Evolutionary conservation across 2,329 filamentous ascomycete species (phyloP).

Genomic region (Periconia sp.): DNA sequence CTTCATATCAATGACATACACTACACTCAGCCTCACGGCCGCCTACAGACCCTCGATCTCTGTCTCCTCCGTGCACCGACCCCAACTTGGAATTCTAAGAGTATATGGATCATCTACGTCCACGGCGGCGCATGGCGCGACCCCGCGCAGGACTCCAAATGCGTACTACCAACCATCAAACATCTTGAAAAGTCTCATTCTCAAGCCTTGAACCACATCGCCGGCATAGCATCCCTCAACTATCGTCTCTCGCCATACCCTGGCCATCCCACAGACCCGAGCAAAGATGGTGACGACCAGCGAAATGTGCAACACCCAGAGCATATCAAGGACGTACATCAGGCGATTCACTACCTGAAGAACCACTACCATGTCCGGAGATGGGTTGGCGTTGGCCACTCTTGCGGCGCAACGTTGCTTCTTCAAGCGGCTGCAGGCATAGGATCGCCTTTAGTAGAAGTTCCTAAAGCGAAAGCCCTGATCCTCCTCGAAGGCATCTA

Average conservation of each 20-base stretch:
- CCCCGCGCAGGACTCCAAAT: constrained; percentile 46
- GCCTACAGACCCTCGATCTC: constrained; percentile 51
- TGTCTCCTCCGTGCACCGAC: constrained; percentile 47
- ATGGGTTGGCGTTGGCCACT: constrained; percentile 68
- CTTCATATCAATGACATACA: constrained; percentile 27
- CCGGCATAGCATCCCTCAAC: constrained; percentile 68
- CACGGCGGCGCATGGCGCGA: constrained; percentile 60
- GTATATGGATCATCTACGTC: constrained; percentile 51
- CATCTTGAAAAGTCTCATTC: constrained; percentile 38
- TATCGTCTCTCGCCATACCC: constrained; percentile 66
- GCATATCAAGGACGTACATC: constrained; percentile 64
- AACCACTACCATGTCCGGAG: constrained; percentile 51
- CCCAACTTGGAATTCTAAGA: constrained; percentile 16
- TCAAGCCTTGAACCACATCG: constrained; percentile 46
- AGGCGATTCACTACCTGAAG: constrained; percentile 59
- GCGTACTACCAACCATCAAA: constrained; percentile 44
- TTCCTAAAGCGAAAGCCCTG: constrained; percentile 61
- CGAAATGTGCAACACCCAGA: constrained; percentile 63
- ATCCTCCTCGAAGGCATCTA: constrained; percentile 71
- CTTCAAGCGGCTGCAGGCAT: constrained; percentile 57
- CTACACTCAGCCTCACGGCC: constrained; percentile 32
- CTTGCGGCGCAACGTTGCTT: constrained; percentile 67
- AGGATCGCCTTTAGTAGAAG: too few relatives aligned
- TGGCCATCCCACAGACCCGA: constrained; percentile 52
- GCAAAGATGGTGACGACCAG: constrained; percentile 53